phyloP scores from a whole-genome alignment of 805 yeast species.

The Torulaspora franciscae region DNA sequence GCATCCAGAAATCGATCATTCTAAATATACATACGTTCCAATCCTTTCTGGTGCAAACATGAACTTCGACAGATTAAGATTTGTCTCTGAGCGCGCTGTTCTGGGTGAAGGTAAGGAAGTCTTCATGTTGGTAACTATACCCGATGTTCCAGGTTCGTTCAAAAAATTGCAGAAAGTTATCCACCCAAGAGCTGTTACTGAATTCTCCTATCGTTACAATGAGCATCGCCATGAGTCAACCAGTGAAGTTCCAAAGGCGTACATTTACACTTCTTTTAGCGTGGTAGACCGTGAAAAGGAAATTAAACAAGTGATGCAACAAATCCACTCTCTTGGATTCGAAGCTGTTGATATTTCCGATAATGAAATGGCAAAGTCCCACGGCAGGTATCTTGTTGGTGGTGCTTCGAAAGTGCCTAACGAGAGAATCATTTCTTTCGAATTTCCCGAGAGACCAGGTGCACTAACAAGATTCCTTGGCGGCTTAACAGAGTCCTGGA shows the following conservation, averaged over 20 bases:
- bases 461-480: conserved; percentile 79
- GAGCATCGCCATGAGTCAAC: conserved; percentile 36
- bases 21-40: conserved; percentile 69
- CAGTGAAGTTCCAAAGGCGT: conserved; percentile 51
- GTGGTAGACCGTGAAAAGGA: conserved; percentile 75
- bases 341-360: conserved; percentile 79
- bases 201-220: conserved; percentile 81
- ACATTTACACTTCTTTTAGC: conserved; percentile 81
- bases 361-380: conserved; percentile 92
- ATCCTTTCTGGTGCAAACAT: conserved; percentile 94
- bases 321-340: conserved; percentile 60
- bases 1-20: conserved; percentile 68
- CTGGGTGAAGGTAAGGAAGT: conserved; percentile 98
- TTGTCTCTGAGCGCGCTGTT: conserved; percentile 94
- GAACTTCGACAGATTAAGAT: conserved; percentile 94
- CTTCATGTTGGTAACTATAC: conserved; percentile 82
- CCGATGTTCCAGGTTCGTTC: conserved; percentile 91
- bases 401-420: conserved; percentile 71
- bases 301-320: conserved; percentile 54
- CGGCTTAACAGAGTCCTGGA: conserved; percentile 74
- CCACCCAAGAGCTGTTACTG: conserved; percentile 88
- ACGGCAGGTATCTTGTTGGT: conserved; percentile 94
- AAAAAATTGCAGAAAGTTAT: conserved; percentile 67
- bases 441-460: conserved; percentile 97
- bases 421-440: conserved; percentile 78